These are phyloP conservation scores for Lignosus rhinocerotis DNA, from an alignment of 1,284 basidiomycete species.

Conservation along the genomic window DNA sequence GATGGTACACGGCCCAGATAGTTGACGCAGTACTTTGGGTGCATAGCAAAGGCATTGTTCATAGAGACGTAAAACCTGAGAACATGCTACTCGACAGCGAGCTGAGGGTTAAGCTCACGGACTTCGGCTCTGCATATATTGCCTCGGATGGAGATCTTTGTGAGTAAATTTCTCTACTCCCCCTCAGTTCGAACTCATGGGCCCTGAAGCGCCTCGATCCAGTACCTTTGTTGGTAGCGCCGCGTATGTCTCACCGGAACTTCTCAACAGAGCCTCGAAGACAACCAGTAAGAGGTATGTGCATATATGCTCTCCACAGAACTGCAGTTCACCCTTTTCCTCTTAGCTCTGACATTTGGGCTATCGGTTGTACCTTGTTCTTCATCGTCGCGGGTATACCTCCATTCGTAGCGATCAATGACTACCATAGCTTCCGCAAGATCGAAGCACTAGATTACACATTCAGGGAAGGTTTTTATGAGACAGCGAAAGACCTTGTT, in stretches of 20 bases:
- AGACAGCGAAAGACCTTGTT: constrained; percentile 15
- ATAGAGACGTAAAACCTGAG: constrained; percentile 22
- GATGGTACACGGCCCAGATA: constrained; percentile 21
- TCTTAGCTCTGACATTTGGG: constrained; percentile 21
- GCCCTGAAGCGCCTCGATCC: constrained; percentile 15
- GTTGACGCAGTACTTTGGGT: constrained; percentile 22
- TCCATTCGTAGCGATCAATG: constrained; percentile 20
- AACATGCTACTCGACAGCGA: constrained; percentile 20
- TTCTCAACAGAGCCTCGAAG: constrained; percentile 18
- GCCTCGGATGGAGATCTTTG: constrained; percentile 16
- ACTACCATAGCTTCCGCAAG: constrained; percentile 25
- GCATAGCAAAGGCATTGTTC: constrained; percentile 19
- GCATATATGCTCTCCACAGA: not conserved
- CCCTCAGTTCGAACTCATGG: not conserved
- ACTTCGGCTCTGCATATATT: constrained; percentile 21
- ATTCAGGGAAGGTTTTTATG: constrained; percentile 19
- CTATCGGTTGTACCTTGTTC: constrained; percentile 20
- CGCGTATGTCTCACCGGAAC: constrained; percentile 21
- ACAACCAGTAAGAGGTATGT: constrained; percentile 19
- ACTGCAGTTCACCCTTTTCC: not conserved
- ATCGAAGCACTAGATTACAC: constrained; percentile 21
- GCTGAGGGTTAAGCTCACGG: constrained; percentile 17
- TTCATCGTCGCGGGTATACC: constrained; percentile 19
- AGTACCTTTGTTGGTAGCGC: constrained; percentile 24
- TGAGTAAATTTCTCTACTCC: not conserved